Evolutionary conservation across 129 eudicot genomes (phyloP), one percentile per base, ranked within the genome.

Genomic region (Chrysanthemum lavandulifolium): DNA sequence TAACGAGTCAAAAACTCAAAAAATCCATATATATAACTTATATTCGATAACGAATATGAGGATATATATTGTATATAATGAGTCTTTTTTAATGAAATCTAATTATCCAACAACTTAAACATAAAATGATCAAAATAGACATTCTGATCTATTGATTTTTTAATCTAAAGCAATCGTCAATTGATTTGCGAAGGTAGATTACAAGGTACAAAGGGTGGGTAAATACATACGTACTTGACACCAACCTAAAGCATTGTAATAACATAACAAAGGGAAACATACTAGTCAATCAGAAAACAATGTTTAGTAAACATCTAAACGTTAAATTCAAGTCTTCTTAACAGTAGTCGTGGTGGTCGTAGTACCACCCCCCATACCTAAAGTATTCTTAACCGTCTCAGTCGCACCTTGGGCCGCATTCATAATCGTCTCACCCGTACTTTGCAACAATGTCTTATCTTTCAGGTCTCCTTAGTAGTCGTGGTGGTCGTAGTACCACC

Each of bases 371-470:
- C 75, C 91, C 84, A 87, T 68, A 0, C 92, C 96, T 2, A 89
- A 70, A 2, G 96, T 82, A 15, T 65, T 29, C 79, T 89, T 89
- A 13, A 89, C 90, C 36, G 91, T 82, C 3, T 86, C 91, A 3
- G 80, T 72, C 9, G 88, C 91, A 3, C 92, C 88, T n/a, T 78
- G 80, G 2, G 96, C 96, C 88, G 84, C 78, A 48, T 59, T 77
- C 77, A 54, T 86, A 49, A 89, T 86, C 45, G 81, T 87, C 61
- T 89, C 92, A 0, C 92, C 88, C 0, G 96, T 83, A 68, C 71
- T 69, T 16, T 79, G 80, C 59, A 90, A 54, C 5, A 85, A 84
- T 0, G 91, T 84, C 69, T 85, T 87, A n/a, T 87, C 97, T 36
- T 78, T 82, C n/a, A n/a, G n/a, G 86, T 77, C 65, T 90, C 97